phyloP scores from a whole-genome alignment of 139 green algal genomes.

The Penium margaritaceum region DNA sequence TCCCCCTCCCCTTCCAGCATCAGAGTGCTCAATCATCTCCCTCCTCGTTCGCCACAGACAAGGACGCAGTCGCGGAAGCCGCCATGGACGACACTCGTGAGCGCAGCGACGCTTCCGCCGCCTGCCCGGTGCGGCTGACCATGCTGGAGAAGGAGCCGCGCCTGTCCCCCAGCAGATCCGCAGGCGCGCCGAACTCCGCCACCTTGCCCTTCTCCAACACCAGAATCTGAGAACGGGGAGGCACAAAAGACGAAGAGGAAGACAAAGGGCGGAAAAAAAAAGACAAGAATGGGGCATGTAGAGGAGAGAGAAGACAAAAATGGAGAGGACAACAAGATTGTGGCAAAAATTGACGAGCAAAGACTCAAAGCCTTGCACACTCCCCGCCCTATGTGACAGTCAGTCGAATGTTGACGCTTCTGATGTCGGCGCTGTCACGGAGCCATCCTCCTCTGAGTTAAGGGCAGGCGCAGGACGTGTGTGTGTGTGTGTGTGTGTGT shows the following conservation, averaged over 20 bases:
- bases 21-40: no score
- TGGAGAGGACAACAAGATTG: neutral
- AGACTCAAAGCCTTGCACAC: neutral
- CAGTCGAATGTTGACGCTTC: neutral
- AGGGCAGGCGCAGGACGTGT: no score
- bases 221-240: neutral
- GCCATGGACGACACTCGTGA: no score
- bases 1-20: no score
- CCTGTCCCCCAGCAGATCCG: neutral
- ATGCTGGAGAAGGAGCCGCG: constrained; percentile 11
- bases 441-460: no score
- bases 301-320: constrained; percentile 1
- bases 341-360: neutral
- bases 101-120: neutral
- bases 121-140: neutral
- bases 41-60: no score
- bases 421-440: no score
- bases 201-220: constrained; percentile 4
- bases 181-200: constrained; percentile 6
- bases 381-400: neutral
- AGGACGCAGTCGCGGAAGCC: no score
- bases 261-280: neutral
- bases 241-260: neutral
- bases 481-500: no score
- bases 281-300: neutral